A percentile compares a stretch with the other conserved stretches of the same genome.
Evolutionary conservation across 1,284 basidiomycete genomes (phyloP).

Genomic region (Filobasidium uniguttulatum): DNA sequence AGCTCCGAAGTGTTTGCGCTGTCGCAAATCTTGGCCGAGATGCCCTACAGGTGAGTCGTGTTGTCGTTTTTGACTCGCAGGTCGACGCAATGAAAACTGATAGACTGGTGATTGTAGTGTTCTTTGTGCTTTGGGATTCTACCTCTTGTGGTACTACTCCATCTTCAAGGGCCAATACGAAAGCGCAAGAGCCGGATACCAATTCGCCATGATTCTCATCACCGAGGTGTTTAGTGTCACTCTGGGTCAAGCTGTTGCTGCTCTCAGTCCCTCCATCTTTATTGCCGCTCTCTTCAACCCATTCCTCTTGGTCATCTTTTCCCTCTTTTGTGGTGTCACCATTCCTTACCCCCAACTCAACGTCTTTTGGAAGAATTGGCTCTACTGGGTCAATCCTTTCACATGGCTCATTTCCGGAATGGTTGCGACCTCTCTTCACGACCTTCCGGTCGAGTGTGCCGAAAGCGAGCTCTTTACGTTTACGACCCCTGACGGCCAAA

Average conservation of each 20-base stretch:
- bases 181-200: constrained; percentile 49
- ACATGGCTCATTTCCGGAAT: constrained; percentile 57
- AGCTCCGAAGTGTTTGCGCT: constrained; percentile 53
- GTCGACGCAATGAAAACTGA: neutral
- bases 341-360: constrained; percentile 49
- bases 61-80: neutral
- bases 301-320: constrained; percentile 54
- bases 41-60: constrained; percentile 46
- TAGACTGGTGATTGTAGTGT: constrained; percentile 32
- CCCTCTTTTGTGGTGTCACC: constrained; percentile 66
- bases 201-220: constrained; percentile 54
- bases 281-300: constrained; percentile 71
- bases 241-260: constrained; percentile 55
- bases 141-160: constrained; percentile 43
- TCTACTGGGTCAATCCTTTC: constrained; percentile 54
- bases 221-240: constrained; percentile 64
- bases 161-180: neutral
- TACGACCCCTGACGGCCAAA: constrained; percentile 58
- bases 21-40: constrained; percentile 66
- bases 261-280: constrained; percentile 48
- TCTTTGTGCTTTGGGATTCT: constrained; percentile 59
- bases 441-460: constrained; percentile 51
- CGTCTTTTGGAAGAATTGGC: constrained; percentile 61
- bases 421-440: constrained; percentile 66
- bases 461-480: constrained; percentile 53